phyloP scores from a whole-genome alignment of 2,329 filamentous ascomycete genomes.

The Aureobasidium zeae region DNA sequence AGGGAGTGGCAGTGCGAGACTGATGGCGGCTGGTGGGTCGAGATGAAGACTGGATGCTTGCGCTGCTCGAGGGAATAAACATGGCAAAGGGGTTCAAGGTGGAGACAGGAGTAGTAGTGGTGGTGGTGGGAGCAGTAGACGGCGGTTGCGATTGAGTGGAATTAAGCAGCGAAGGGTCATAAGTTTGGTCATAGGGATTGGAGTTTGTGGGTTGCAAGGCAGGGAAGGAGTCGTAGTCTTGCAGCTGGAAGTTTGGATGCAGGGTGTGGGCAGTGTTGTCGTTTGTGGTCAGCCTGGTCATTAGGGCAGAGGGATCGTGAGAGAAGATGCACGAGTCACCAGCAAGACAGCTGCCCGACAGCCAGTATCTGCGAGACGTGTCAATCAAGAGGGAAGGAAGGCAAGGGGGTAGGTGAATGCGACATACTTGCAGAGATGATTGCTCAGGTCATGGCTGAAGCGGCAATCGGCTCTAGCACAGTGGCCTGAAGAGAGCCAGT shows the following conservation, averaged over 20 bases:
- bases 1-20: conserved; percentile 51
- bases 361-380: conserved; percentile 63
- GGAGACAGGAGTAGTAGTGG: conserved; percentile 38
- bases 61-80: conserved; percentile 44
- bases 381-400: conserved; percentile 22
- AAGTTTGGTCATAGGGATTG: conserved; percentile 34
- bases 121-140: no score
- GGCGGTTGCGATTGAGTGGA: conserved; percentile 29
- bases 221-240: conserved; percentile 80
- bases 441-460: conserved; percentile 92
- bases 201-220: conserved; percentile 48
- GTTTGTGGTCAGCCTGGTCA: conserved; percentile 70
- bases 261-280: conserved; percentile 51
- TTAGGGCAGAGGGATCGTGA: conserved; percentile 80
- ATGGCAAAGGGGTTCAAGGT: conserved; percentile 56
- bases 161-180: conserved; percentile 34
- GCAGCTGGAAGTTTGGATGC: conserved; percentile 64
- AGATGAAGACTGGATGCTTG: conserved; percentile 54
- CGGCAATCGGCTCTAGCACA: conserved; percentile 92
- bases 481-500: conserved; percentile 90
- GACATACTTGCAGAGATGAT: conserved; percentile 86
- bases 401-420: no score
- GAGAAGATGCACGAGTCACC: conserved; percentile 94
- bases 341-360: conserved; percentile 89
- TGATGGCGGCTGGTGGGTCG: conserved; percentile 77